These are phyloP conservation scores for Priceomyces melissophilus DNA, from an alignment of 805 yeast species.

Conservation along the genomic window DNA sequence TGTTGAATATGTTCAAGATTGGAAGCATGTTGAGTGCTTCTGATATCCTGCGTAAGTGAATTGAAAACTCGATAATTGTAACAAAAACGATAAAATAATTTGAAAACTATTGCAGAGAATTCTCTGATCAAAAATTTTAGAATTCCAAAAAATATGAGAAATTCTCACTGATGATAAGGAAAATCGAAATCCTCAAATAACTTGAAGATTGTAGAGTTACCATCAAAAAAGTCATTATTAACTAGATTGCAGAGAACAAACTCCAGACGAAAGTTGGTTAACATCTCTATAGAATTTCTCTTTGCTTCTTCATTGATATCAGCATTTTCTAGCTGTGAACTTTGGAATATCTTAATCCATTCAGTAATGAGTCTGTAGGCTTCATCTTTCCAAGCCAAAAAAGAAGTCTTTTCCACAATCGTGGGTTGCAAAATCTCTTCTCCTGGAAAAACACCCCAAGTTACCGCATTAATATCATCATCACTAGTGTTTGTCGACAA, in stretches of 20 bases:
- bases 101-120: neutral
- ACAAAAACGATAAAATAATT: slow-evolving; percentile 5
- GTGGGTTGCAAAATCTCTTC: slow-evolving; percentile 94
- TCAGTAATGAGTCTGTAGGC: slow-evolving; percentile 78
- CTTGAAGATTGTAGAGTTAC: slow-evolving; percentile 54
- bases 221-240: slow-evolving; percentile 70
- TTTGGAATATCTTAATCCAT: slow-evolving; percentile 61
- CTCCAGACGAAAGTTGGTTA: slow-evolving; percentile 48
- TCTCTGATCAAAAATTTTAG: neutral
- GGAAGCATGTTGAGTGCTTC: slow-evolving; percentile 36
- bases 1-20: slow-evolving; percentile 23
- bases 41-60: slow-evolving; percentile 21
- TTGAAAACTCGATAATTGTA: slow-evolving; percentile 7
- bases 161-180: slow-evolving; percentile 10
- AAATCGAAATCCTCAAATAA: slow-evolving; percentile 40
- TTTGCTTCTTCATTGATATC: slow-evolving; percentile 26
- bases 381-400: slow-evolving; percentile 97
- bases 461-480: slow-evolving; percentile 87
- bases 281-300: slow-evolving; percentile 36
- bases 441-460: slow-evolving; percentile 98
- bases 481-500: slow-evolving; percentile 67
- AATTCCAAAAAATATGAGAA: slow-evolving; percentile 1
- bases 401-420: slow-evolving; percentile 86
- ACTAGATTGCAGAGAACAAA: slow-evolving; percentile 84
- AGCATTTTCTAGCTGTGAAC: slow-evolving; percentile 31